Conservation (phyloP, 306 rosid species). For the Prunus persica region Prunus_persica_NCBIv2 NC_034009.1:19858501-19859000, state of each 20-base stretch:
- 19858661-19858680: too few relatives aligned
- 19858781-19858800: conserved; percentile 17
- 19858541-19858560: too few relatives aligned
- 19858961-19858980: conserved; percentile 59
- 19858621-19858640: too few relatives aligned
- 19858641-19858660: too few relatives aligned
- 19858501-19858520: too few relatives aligned
- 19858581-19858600: too few relatives aligned
- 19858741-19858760: background rate
- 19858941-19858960: conserved; percentile 70
- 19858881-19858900: conserved; percentile 57
- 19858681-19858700: too few relatives aligned
- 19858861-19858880: conserved; percentile 71
- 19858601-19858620: background rate
- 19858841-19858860: conserved; percentile 60
- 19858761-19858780: conserved; percentile 1
- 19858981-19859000: conserved; percentile 63
- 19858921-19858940: conserved; percentile 74
- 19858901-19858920: conserved; percentile 63
- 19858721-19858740: too few relatives aligned
- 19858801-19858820: conserved; percentile 40
- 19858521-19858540: too few relatives aligned
- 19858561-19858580: too few relatives aligned
- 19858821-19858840: conserved; percentile 35
- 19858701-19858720: too few relatives aligned